phyloP scores from a whole-genome alignment of 306 rosid species.

The Chamaecrista fasciculata region DNA sequence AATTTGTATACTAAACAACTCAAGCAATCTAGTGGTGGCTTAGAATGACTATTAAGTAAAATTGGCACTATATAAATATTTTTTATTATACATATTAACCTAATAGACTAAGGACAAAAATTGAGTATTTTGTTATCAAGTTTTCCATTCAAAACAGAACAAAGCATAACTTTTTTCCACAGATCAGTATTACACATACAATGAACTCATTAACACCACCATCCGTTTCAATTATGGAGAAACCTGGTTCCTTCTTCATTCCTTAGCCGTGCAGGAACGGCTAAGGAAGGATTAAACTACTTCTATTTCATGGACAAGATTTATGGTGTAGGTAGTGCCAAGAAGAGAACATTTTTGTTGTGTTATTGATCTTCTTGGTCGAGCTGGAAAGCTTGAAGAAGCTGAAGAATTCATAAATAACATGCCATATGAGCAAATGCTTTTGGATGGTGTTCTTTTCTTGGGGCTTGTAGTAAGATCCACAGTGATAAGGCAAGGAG shows the following conservation, averaged over 20 bases:
- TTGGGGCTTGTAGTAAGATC: slow-evolving; percentile 50
- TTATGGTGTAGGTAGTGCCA: slow-evolving; percentile 52
- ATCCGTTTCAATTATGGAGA: no score
- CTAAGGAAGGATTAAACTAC: slow-evolving; percentile 47
- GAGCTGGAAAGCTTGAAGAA: slow-evolving; percentile 53
- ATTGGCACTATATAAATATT: no score
- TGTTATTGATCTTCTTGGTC: slow-evolving; percentile 49
- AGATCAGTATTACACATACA: no score
- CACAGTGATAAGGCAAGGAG: slow-evolving; percentile 53
- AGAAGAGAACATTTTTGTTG: slow-evolving; percentile 53
- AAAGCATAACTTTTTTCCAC: no score
- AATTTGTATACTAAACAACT: no score
- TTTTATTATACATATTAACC: no score
- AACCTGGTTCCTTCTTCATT: no score
- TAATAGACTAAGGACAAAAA: no score
- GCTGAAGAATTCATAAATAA: slow-evolving; percentile 46
- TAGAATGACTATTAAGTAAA: no score
- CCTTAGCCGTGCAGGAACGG: slow-evolving; percentile 60
- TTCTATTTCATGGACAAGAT: slow-evolving; percentile 49
- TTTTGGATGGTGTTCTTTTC: slow-evolving; percentile 62
- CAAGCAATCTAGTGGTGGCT: no score
- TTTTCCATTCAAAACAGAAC: no score
- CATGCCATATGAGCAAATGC: slow-evolving; percentile 59
- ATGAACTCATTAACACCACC: slow-evolving; percentile 47
- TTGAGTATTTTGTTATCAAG: no score